phyloP scores from a whole-genome alignment of 495 filamentous ascomycete genomes.

The Xylaria acuta region DNA sequence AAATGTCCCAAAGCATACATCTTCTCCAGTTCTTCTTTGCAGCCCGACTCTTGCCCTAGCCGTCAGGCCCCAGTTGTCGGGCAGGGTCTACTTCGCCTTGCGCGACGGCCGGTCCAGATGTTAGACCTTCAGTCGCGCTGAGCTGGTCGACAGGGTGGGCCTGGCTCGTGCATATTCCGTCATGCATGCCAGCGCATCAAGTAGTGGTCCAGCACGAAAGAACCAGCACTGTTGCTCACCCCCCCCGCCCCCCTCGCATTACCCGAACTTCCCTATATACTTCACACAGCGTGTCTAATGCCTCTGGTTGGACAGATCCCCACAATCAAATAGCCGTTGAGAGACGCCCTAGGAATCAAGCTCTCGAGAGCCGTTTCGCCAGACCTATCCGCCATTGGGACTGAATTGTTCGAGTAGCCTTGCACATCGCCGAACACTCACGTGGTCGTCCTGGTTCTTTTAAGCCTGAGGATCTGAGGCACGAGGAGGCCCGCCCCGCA shows the following conservation, averaged over 20 bases:
- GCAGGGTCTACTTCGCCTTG: slow-evolving; percentile 41
- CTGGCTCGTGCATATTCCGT: slow-evolving; percentile 62
- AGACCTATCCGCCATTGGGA: slow-evolving; percentile 29
- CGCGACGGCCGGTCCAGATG: slow-evolving; percentile 42
- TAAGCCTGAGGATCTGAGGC: slow-evolving; percentile 47
- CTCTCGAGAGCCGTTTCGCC: slow-evolving; percentile 44
- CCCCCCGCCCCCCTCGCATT: slow-evolving; percentile 45
- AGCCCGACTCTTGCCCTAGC: slow-evolving; percentile 30
- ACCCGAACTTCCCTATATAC: slow-evolving; percentile 46
- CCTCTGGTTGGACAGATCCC: slow-evolving; percentile 54
- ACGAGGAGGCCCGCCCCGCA: slow-evolving; percentile 55
- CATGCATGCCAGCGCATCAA: slow-evolving; percentile 67
- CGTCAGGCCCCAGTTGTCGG: slow-evolving; percentile 36
- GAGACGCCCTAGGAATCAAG: slow-evolving; percentile 43
- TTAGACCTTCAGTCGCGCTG: slow-evolving; percentile 41
- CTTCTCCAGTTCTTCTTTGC: slow-evolving; percentile 23
- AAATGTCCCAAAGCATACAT: slow-evolving; percentile 28
- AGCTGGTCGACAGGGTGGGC: slow-evolving; percentile 53
- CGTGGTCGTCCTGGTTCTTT: slow-evolving; percentile 50
- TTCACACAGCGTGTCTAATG: slow-evolving; percentile 53
- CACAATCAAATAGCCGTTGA: slow-evolving; percentile 39
- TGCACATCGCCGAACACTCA: slow-evolving; percentile 43
- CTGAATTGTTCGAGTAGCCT: slow-evolving; percentile 25
- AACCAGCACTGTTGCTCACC: slow-evolving; percentile 46
- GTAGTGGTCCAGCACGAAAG: slow-evolving; percentile 55